Percentiles rank a stretch among this genome's conserved stretches.
phyloP scores from a whole-genome alignment of 257 asterid species.

The Jacaranda copaia region DNA sequence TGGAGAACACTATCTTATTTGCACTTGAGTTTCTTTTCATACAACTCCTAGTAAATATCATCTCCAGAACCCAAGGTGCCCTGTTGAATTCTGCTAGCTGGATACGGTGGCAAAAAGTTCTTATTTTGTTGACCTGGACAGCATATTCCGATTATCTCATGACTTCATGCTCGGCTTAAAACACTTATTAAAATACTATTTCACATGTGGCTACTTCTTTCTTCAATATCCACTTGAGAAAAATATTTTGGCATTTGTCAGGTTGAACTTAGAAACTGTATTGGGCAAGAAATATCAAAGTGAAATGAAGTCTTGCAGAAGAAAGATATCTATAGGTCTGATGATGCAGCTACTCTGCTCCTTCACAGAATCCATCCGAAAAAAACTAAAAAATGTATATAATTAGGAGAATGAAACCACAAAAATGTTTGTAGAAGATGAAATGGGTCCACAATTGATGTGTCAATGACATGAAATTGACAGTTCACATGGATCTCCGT shows the following conservation, averaged over 20 bases:
- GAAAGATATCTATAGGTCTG: neutral
- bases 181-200: neutral
- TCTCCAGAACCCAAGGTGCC: neutral
- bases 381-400: neutral
- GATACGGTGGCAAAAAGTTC: neutral
- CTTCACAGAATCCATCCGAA: too few species aligned
- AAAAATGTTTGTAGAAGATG: neutral
- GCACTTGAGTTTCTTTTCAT: too few species aligned
- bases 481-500: neutral
- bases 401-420: neutral
- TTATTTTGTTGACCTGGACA: neutral
- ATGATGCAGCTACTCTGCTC: too few species aligned
- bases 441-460: neutral
- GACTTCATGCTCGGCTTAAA: neutral
- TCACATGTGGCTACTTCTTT: neutral
- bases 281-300: neutral
- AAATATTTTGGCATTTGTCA: neutral
- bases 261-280: neutral
- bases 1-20: neutral
- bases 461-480: neutral
- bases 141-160: slow-evolving; percentile 5
- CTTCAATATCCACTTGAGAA: neutral
- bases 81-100: neutral
- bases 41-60: neutral
- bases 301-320: neutral